These are phyloP conservation scores for Aspergillus sp. DNA, from an alignment of 2,329 filamentous ascomycete genomes.

Conservation along the genomic window DNA sequence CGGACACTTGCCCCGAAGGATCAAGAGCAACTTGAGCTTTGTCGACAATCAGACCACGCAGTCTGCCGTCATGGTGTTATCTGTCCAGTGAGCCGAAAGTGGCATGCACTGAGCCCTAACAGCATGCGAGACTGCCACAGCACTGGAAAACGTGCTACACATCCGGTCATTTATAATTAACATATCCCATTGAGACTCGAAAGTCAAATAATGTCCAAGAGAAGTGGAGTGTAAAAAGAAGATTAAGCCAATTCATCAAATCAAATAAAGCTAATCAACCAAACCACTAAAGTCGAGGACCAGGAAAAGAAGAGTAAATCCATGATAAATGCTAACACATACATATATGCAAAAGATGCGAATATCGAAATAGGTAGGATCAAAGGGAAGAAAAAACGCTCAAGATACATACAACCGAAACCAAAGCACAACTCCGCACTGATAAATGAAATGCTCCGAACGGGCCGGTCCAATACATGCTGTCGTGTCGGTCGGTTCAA, in stretches of 20 bases:
- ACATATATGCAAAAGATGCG: neutral
- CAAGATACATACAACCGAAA: neutral
- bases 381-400: neutral
- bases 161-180: too few relatives aligned
- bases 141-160: too few relatives aligned
- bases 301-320: conserved; percentile 1
- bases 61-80: too few relatives aligned
- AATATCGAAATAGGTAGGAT: neutral
- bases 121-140: too few relatives aligned
- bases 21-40: too few relatives aligned
- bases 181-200: too few relatives aligned
- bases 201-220: conserved; percentile 4
- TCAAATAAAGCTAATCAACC: conserved; percentile 6
- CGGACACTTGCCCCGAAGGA: too few relatives aligned
- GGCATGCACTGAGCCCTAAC: too few relatives aligned
- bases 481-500: neutral
- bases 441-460: conserved; percentile 1
- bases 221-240: too few relatives aligned
- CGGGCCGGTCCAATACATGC: neutral
- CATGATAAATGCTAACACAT: neutral
- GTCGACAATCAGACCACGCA: too few relatives aligned
- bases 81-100: too few relatives aligned
- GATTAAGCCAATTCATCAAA: too few relatives aligned
- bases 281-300: conserved; percentile 4
- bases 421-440: conserved; percentile 1